phyloP scores from a whole-genome alignment of 1,284 basidiomycete genomes.

The Agaricales sp. region DNA sequence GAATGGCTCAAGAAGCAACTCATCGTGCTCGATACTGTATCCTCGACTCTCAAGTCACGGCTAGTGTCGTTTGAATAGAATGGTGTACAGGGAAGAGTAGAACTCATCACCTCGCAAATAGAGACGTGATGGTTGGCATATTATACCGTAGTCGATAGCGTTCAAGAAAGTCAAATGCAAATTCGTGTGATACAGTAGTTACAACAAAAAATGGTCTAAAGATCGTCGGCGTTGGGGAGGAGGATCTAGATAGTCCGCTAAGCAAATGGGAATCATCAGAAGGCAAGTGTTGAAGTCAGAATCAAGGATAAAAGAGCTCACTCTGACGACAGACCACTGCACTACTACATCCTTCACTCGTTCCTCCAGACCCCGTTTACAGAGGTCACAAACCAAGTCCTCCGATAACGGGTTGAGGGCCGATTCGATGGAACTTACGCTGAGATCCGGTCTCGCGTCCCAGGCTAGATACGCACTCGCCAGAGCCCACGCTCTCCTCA shows the following conservation, averaged over 20 bases:
- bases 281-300: background rate
- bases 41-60: no score
- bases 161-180: background rate
- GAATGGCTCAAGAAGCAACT: no score
- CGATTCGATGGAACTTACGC: background rate
- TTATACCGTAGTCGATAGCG: no score
- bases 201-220: background rate
- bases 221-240: no score
- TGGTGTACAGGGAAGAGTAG: no score
- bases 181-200: background rate
- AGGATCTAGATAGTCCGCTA: conserved; percentile 12
- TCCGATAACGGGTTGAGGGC: background rate
- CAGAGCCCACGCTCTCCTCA: conserved; percentile 24
- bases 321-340: background rate
- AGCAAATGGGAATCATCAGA: background rate
- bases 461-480: conserved; percentile 24
- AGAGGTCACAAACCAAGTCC: background rate
- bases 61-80: no score
- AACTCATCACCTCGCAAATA: no score
- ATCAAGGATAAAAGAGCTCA: background rate
- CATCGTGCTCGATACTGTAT: no score
- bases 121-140: background rate
- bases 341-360: background rate
- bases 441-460: conserved; percentile 24
- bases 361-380: background rate